Base-by-base conservation (phyloP, 2,329 filamentous ascomycete species). In the Fusarium tupiense region DNA sequence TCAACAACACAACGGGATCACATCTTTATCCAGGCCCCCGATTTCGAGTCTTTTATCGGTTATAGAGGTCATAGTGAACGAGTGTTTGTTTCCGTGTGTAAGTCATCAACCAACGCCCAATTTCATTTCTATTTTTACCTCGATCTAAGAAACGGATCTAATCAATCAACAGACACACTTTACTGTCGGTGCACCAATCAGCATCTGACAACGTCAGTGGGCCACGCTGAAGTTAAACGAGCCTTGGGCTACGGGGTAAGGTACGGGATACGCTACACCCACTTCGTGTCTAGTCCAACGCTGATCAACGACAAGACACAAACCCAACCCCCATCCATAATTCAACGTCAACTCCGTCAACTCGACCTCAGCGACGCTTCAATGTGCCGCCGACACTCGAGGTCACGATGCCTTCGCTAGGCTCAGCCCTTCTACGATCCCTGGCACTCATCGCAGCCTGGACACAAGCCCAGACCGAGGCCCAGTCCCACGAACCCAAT, bases 321-420 rank as follows among this genome's bases (percentile, higher is more conserved):
- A 69, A 41, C 61, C 60, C 66, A 59, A 60, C 47, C 66, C 46
- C 65, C 47, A 53, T 64, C 65, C 46, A 61, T 60, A 64, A 58
- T 37, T 43, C 40, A 43, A 46, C 35, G 37, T 43, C 60, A 40
- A 31, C 20, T 37, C 19, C n/a, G 44, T 17, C 43, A 50, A 47
- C 29, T 64, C 46, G 13, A 69, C 65, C 61, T 24, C 52, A 44
- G 61, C 46, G 57, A 47, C 59, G 57, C 49, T 60, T 71, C 71
- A 72, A 74, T 74, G 71, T 71, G 58, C 56, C 43, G 61, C 47
- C 66, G 54, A 65, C 29, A 54, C 17, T 38, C n/a, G 33, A 66
- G 68, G 61, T 52, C 65, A 74, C 62, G 64, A 72, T 74, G 64
- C 72, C 72, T 56, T 74, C 71, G 59, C 50, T 74, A 74, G 71